These are phyloP conservation scores for Neoboletus subvelutipes DNA, from an alignment of 768 basidiomycete species.

Conservation along the genomic window DNA sequence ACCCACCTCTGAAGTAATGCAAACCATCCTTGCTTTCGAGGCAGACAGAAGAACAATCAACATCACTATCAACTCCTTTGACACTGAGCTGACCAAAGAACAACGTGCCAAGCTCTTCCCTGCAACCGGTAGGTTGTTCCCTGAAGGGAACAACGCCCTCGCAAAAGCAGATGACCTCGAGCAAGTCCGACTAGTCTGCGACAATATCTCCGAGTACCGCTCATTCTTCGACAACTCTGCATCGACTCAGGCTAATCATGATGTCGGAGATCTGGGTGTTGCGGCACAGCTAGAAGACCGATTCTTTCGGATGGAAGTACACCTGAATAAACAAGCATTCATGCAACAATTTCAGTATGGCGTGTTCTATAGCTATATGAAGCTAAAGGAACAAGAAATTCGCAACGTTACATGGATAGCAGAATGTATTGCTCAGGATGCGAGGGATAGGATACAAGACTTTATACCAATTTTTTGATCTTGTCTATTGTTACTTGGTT, in stretches of 20 bases:
- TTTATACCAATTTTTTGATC: conserved; percentile 86
- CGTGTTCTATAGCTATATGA: conserved; percentile 90
- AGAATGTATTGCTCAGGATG: conserved; percentile 97
- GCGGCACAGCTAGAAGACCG: conserved; percentile 83
- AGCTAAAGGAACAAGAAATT: conserved; percentile 90
- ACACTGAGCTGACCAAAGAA: conserved; percentile 92
- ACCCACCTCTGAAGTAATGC: conserved; percentile 92
- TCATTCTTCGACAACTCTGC: conserved; percentile 75
- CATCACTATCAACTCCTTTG: conserved; percentile 99
- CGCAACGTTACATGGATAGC: conserved; percentile 91
- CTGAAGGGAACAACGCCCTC: conserved; percentile 92
- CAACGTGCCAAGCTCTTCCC: conserved; percentile 94
- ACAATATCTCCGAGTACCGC: conserved; percentile 86
- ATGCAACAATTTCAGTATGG: conserved; percentile 96
- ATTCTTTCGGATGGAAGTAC: conserved; percentile 93
- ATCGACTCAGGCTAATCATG: conserved; percentile 34
- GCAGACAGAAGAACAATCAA: conserved; percentile 96
- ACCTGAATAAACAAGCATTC: conserved; percentile 92
- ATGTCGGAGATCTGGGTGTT: conserved; percentile 44
- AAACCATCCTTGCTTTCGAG: conserved; percentile 89
- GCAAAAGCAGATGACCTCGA: conserved; percentile 95
- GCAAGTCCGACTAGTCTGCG: conserved; percentile 84
- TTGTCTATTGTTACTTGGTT: background rate
- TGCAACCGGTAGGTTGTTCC: conserved; percentile 88
- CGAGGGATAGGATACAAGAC: conserved; percentile 92